phyloP scores from a whole-genome alignment of 1,284 basidiomycete genomes.

The Papiliotrema fonsecae region DNA sequence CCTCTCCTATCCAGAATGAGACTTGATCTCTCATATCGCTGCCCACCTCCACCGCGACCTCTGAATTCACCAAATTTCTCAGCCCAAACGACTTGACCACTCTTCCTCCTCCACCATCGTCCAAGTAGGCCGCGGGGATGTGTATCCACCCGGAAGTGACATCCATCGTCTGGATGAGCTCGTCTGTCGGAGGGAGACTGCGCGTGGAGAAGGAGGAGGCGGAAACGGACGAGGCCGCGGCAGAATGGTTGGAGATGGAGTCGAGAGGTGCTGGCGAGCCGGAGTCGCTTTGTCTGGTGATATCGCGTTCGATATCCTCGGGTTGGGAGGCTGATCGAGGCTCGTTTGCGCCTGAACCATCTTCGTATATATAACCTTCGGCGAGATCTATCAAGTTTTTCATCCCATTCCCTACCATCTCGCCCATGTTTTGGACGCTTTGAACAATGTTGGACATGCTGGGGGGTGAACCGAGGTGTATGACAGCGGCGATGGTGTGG shows the following conservation, averaged over 20 bases:
- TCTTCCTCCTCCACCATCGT: constrained; percentile 25
- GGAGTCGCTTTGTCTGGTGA: too few species aligned
- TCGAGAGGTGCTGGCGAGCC: constrained; percentile 6
- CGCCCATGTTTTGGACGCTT: constrained; percentile 29
- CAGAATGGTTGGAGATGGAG: neutral
- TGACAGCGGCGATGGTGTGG: too few species aligned
- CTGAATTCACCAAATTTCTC: constrained; percentile 23
- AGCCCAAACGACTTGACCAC: constrained; percentile 36
- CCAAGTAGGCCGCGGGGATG: constrained; percentile 41
- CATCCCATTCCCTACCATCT: constrained; percentile 35
- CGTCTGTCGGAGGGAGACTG: constrained; percentile 9
- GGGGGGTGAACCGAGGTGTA: too few species aligned
- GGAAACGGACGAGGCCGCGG: constrained; percentile 3
- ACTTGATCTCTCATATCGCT: constrained; percentile 36
- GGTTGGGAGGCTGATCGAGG: neutral
- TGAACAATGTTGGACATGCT: constrained; percentile 34
- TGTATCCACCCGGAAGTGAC: constrained; percentile 46
- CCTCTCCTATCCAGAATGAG: constrained; percentile 36
- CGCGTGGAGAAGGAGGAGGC: constrained; percentile 3
- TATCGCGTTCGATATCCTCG: too few species aligned
- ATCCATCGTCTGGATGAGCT: constrained; percentile 32
- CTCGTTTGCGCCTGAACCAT: neutral
- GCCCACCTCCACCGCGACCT: constrained; percentile 31
- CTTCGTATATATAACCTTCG: constrained; percentile 20
- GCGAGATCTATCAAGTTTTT: constrained; percentile 36